These are phyloP conservation scores for Gnomoniopsis smithogilvyi DNA, from an alignment of 2,329 filamentous ascomycete genomes.

Conservation along the genomic window DNA sequence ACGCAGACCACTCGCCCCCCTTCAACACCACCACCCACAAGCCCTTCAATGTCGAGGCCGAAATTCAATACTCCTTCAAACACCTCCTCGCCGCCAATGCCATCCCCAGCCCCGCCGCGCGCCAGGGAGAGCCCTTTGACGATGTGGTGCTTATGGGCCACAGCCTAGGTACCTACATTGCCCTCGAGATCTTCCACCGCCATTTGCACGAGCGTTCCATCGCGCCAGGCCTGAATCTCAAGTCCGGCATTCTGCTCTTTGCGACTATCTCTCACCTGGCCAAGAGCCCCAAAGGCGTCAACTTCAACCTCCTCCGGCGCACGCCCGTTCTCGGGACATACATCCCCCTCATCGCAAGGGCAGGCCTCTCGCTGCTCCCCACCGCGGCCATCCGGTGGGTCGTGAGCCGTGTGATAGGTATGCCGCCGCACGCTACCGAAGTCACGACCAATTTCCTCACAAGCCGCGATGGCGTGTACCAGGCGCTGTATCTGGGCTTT, in stretches of 20 bases:
- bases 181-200: constrained; percentile 63
- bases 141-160: constrained; percentile 68
- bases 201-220: constrained; percentile 38
- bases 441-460: constrained; percentile 53
- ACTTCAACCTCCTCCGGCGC: constrained; percentile 41
- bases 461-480: constrained; percentile 55
- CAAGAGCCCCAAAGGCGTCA: constrained; percentile 55
- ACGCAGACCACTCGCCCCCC: constrained; percentile 44
- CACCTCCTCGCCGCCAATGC: constrained; percentile 32
- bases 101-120: constrained; percentile 25
- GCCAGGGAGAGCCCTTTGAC: constrained; percentile 42
- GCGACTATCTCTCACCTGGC: constrained; percentile 73
- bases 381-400: constrained; percentile 37
- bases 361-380: constrained; percentile 41
- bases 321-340: constrained; percentile 39
- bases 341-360: constrained; percentile 38
- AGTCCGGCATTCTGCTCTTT: constrained; percentile 63
- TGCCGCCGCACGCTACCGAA: constrained; percentile 45
- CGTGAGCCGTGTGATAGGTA: constrained; percentile 40
- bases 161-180: constrained; percentile 71
- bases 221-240: constrained; percentile 38
- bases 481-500: constrained; percentile 56
- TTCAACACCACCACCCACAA: constrained; percentile 35
- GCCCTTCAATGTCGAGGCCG: constrained; percentile 51
- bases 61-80: constrained; percentile 44